A percentile compares a stretch with the other conserved stretches of the same genome.
These are phyloP conservation scores for Conoideocrella luteorostrata DNA, from an alignment of 2,329 filamentous ascomycete species.

Conservation along the genomic window DNA sequence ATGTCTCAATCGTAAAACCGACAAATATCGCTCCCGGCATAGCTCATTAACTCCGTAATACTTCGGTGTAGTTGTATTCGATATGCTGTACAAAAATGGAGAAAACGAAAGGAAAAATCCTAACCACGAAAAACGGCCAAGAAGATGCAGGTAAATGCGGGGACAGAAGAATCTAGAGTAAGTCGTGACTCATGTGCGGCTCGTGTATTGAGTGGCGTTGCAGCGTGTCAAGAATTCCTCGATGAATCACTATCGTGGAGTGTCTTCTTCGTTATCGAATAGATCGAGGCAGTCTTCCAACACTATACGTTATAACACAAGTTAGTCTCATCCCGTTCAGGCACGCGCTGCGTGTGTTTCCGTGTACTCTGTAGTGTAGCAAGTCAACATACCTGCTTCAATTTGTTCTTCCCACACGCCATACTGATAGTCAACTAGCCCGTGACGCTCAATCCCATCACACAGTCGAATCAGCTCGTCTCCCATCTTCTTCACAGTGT, in stretches of 20 bases:
- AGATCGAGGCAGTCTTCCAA: constrained; percentile 9
- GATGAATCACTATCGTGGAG: neutral
- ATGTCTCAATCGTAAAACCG: too few species aligned
- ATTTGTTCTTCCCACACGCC: constrained; percentile 95
- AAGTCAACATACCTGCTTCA: constrained; percentile 57
- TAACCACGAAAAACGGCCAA: neutral
- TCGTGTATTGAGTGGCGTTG: too few species aligned
- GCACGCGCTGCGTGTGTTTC: too few species aligned
- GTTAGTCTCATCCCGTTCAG: constrained; percentile 3
- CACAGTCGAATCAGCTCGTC: constrained; percentile 76
- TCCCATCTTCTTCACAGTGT: constrained; percentile 70
- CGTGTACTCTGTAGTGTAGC: neutral
- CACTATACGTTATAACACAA: neutral
- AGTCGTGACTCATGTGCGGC: too few species aligned
- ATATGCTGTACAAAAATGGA: too few species aligned
- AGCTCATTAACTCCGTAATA: too few species aligned
- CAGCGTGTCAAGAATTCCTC: too few species aligned
- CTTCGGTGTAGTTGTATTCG: too few species aligned
- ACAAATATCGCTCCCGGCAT: too few species aligned
- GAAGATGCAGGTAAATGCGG: neutral
- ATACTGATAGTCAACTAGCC: constrained; percentile 96
- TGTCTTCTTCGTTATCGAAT: neutral
- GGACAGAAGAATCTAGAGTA: too few species aligned
- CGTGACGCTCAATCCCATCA: constrained; percentile 80
- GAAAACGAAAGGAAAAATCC: too few species aligned